Percentiles rank a stretch among this genome's conserved stretches.
Conservation (phyloP, 306 rosid species). For the Cucumis hystrix region DNA sequence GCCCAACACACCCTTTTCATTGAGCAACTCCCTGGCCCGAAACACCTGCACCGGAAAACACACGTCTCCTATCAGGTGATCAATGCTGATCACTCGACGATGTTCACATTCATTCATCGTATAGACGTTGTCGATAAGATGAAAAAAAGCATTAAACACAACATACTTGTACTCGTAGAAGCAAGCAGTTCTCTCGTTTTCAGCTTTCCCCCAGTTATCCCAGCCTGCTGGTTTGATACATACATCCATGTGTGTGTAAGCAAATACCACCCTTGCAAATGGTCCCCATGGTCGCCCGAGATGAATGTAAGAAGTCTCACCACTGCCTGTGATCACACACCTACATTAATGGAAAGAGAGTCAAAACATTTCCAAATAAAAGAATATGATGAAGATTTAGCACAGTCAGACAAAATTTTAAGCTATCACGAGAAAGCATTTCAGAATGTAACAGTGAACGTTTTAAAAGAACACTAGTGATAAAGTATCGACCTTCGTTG, state of each 20-base stretch:
- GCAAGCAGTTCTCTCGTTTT: slow-evolving; percentile 67
- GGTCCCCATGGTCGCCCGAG: slow-evolving; percentile 98
- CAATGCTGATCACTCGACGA: neutral
- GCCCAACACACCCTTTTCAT: slow-evolving; percentile 56
- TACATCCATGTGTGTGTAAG: slow-evolving; percentile 58
- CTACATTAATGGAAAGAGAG: slow-evolving; percentile 18
- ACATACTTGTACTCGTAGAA: slow-evolving; percentile 70
- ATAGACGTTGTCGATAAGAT: neutral
- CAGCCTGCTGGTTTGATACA: slow-evolving; percentile 63
- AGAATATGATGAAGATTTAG: neutral
- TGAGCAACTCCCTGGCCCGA: slow-evolving; percentile 58
- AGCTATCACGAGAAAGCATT: neutral
- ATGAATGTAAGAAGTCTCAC: slow-evolving; percentile 33
- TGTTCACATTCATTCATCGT: neutral
- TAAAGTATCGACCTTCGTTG: neutral
- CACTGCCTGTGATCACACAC: slow-evolving; percentile 72
- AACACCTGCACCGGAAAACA: slow-evolving; percentile 39
- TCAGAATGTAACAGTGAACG: neutral
- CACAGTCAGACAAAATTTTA: neutral
- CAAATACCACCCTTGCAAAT: slow-evolving; percentile 79
- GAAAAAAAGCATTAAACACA: neutral
- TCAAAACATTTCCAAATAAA: neutral
- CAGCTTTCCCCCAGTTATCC: slow-evolving; percentile 73
- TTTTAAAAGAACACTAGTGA: no score
- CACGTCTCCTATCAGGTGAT: neutral